Base-by-base conservation (phyloP, 345 rosid genomes). In the Psidium friedrichsthalianum region DNA sequence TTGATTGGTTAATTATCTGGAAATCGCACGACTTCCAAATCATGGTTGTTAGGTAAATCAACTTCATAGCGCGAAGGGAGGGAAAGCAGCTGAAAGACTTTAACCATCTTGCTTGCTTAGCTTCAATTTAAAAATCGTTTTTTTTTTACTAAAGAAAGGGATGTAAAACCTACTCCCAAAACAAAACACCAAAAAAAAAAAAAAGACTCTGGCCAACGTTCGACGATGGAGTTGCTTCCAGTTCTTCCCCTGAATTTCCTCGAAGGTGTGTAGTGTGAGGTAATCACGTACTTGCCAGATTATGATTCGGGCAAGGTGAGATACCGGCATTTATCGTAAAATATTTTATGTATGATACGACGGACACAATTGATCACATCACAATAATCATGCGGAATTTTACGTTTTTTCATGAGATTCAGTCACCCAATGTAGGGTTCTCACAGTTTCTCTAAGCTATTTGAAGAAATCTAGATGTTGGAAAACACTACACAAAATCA, bases 101-200 rank as follows among this genome's bases (percentile, higher is more conserved):
- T 0, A 11, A 8, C 5, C 58, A 56, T 56, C 58, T 56, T 56
- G 0, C 58, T 56, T 22, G 5, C 5, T 56, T 22, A 56, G 1
- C 2, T 56, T 24, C 5, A 56, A 21, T 56, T 22, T 3, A 22
- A 4, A 56, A 21, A 22, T 56, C 3, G n/a, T n/a, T 5, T 4
- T 0, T 56, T 25, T 22, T 56, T 0, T 5, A 21, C n/a, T 2
- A 21, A 8, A 1, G 0, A 56, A 56, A 22, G n/a, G 15, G 6
- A 57, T 24, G 2, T n/a, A 57, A 10, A 57, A 24, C 61, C 27
- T 57, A 11, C 61, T 57, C 3, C 11, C 11, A 57, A 57, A 11
- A 4, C 4, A 22, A 8, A 56, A 56, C 20, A 6, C 51, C 51
- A 6, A 16, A 53, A 15, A 53, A 53, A 18, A 5, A 10, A 15